Evolutionary conservation across 306 rosid species (phyloP).

Genomic region (Cicer arietinum): DNA sequence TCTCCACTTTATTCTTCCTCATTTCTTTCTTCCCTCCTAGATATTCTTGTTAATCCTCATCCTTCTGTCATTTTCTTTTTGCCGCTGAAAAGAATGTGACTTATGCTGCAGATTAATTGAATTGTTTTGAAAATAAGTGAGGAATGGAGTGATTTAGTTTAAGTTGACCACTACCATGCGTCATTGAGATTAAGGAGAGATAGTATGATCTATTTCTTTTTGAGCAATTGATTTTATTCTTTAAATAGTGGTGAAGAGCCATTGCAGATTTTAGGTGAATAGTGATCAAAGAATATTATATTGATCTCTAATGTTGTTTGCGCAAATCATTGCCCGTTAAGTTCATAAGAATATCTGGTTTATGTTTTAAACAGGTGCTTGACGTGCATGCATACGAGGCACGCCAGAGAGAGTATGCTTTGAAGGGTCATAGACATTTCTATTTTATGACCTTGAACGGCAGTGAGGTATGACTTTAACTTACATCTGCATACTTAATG

Average conservation of each 20-base stretch:
- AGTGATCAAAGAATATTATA: conserved; percentile 21
- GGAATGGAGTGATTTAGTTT: conserved; percentile 36
- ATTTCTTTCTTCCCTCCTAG: background rate
- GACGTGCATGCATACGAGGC: conserved; percentile 83
- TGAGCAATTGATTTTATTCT: conserved; percentile 7
- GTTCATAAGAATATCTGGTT: conserved; percentile 35
- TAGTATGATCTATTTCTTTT: conserved; percentile 24
- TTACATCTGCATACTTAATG: conserved; percentile 21
- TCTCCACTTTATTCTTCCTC: conserved; percentile 14
- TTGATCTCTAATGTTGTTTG: conserved; percentile 31
- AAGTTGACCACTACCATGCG: conserved; percentile 18
- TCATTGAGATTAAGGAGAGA: conserved; percentile 17
- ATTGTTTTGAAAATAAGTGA: conserved; percentile 5
- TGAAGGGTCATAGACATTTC: conserved; percentile 96
- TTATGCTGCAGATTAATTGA: conserved; percentile 17
- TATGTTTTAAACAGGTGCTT: conserved; percentile 75
- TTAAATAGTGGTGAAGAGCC: conserved; percentile 32
- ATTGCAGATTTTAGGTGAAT: conserved; percentile 9
- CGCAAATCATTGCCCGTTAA: conserved; percentile 23
- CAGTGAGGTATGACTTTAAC: conserved; percentile 75
- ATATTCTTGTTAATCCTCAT: conserved; percentile 23
- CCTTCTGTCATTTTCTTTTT: conserved; percentile 25
- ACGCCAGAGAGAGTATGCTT: conserved; percentile 91
- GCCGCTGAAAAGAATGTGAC: conserved; percentile 1
- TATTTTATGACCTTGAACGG: conserved; percentile 98